Evolutionary conservation across 257 asterid species (phyloP).

Genomic region (Solanum neorickii): DNA sequence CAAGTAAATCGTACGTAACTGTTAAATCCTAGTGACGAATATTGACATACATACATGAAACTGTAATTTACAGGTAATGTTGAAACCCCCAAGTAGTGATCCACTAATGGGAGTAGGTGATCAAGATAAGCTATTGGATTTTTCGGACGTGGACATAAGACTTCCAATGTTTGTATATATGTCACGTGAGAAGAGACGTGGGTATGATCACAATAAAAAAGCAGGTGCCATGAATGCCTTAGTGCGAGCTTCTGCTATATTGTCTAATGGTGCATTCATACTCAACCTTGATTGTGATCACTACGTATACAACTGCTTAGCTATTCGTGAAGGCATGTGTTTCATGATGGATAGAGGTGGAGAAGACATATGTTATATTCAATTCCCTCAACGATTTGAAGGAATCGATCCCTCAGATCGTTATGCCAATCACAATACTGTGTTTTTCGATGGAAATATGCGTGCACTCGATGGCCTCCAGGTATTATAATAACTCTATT

Average conservation of each 20-base stretch:
- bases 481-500: background rate
- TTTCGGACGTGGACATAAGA: constrained; percentile 23
- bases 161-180: constrained; percentile 32
- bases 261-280: constrained; percentile 32
- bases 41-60: background rate
- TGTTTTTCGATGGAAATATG: constrained; percentile 34
- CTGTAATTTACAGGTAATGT: constrained; percentile 18
- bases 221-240: constrained; percentile 37
- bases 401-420: constrained; percentile 40
- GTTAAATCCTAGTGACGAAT: background rate
- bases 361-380: constrained; percentile 29
- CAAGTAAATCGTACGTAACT: background rate
- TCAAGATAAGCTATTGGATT: constrained; percentile 10
- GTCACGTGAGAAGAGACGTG: constrained; percentile 32
- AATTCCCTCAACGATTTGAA: constrained; percentile 37
- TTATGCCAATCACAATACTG: constrained; percentile 32
- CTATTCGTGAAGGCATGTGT: constrained; percentile 36
- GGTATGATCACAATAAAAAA: constrained; percentile 33
- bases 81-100: constrained; percentile 28
- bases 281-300: constrained; percentile 36
- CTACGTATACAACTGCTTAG: constrained; percentile 16
- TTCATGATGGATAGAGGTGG: constrained; percentile 44
- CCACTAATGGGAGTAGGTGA: constrained; percentile 17
- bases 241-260: constrained; percentile 27
- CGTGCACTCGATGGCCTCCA: constrained; percentile 36